phyloP scores from a whole-genome alignment of 1,284 basidiomycete genomes.

The Ustilago tritici region DNA sequence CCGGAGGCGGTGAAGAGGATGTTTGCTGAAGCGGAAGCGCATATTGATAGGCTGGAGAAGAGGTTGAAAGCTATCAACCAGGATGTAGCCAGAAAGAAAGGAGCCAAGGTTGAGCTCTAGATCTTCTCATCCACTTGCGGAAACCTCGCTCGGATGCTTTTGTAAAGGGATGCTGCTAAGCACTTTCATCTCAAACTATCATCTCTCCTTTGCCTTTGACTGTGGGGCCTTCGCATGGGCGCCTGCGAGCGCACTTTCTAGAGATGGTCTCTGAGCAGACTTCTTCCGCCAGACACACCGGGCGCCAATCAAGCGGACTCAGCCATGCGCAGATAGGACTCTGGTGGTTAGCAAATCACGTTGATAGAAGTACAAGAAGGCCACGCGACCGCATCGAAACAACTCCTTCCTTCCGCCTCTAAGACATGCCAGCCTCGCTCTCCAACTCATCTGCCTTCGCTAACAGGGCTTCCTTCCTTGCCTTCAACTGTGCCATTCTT shows the following conservation, averaged over 20 bases:
- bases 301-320: no score
- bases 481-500: constrained; percentile 17
- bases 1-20: constrained; percentile 73
- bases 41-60: constrained; percentile 73
- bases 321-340: background rate
- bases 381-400: background rate
- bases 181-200: background rate
- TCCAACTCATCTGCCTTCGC: constrained; percentile 34
- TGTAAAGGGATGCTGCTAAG: background rate
- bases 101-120: constrained; percentile 27
- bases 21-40: constrained; percentile 71
- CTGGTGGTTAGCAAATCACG: background rate
- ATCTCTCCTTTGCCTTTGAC: background rate
- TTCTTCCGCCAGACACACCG: background rate
- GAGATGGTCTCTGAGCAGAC: background rate
- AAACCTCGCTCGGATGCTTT: background rate
- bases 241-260: background rate
- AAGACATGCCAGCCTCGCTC: constrained; percentile 9
- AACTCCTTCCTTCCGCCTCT: background rate
- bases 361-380: constrained; percentile 15
- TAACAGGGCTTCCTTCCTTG: constrained; percentile 19
- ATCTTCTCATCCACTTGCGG: background rate
- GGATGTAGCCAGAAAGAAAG: constrained; percentile 4
- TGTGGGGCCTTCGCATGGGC: background rate
- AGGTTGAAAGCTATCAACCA: constrained; percentile 30